Base-by-base conservation (phyloP, 306 rosid genomes). In the Cicer judaicum region DNA sequence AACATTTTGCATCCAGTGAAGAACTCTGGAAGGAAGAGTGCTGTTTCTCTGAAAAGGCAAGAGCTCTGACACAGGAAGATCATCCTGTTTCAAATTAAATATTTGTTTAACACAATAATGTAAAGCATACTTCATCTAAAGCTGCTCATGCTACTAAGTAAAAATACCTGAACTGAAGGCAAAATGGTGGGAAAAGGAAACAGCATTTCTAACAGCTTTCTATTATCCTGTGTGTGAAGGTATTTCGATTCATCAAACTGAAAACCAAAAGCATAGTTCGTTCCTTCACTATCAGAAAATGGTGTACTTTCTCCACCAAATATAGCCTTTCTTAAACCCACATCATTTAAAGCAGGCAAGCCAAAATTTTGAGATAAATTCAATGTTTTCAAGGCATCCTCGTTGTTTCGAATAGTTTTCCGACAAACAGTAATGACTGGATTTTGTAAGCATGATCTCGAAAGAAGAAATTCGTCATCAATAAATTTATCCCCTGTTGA, bases 31-130 rank as follows among this genome's bases (percentile, higher is more conserved):
- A 64, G 96, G 80, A 83, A 94, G 96, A 60, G 93, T 91, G 89
- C 97, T 85, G 79, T 91, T 94, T 87, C 89, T 89, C 89, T 94
- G 98, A 87, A 86, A 88, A 81, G 98, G 98, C 66, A 94, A 82
- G 80, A 89, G 93, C 85, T 91, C 93, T 40, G 97, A 91, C 83
- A 88, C 84, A 15, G 78, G 78, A 81, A 84, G 82, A 81, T 85
- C 89, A 80, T 86, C 97, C 98, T 94, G 95, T 56, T 80, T 73
- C 83, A 56, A 56, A 88, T 81, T 13, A 70, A 56, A 76, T 56
- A 52, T n/a, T 59, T 43, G 49, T 85, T 68, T 47, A 74, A 74
- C 50, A 79, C 39, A 67, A 56, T 68, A 40, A 68, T 69, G 47
- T 46, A 83, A 71, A 55, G 70, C 65, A 80, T 76, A 66, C 75